These are phyloP conservation scores for Trichomonascaceae sp. DNA, from an alignment of 1,139 yeast species.

Conservation along the genomic window DNA sequence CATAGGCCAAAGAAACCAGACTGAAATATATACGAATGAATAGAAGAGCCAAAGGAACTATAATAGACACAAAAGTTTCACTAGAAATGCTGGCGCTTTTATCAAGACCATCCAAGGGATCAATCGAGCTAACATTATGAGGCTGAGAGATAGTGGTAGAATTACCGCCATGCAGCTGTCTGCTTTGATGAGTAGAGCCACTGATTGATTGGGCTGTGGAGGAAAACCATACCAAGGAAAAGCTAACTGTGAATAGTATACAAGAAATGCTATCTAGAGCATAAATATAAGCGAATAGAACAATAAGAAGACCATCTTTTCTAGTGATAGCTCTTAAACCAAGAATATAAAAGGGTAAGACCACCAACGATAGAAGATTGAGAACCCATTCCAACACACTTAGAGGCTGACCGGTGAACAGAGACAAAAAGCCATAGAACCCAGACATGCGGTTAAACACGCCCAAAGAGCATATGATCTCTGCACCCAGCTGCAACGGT, in stretches of 20 bases:
- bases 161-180: neutral
- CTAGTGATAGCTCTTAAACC: slow-evolving; percentile 49
- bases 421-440: slow-evolving; percentile 74
- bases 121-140: slow-evolving; percentile 9
- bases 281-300: slow-evolving; percentile 60
- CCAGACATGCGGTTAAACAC: slow-evolving; percentile 88
- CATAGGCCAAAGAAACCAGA: slow-evolving; percentile 56
- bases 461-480: slow-evolving; percentile 69
- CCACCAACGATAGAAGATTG: slow-evolving; percentile 57
- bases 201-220: neutral
- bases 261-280: slow-evolving; percentile 62
- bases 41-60: slow-evolving; percentile 50
- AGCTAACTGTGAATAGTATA: slow-evolving; percentile 63
- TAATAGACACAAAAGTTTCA: slow-evolving; percentile 63
- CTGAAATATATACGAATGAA: slow-evolving; percentile 59
- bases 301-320: slow-evolving; percentile 46
- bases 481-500: slow-evolving; percentile 86
- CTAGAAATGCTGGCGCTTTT: slow-evolving; percentile 66
- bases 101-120: slow-evolving; percentile 13
- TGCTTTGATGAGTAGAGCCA: neutral
- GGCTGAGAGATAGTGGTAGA: slow-evolving; percentile 11
- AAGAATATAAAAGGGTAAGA: slow-evolving; percentile 60
- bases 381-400: slow-evolving; percentile 79
- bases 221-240: slow-evolving; percentile 69
- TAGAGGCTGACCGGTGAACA: slow-evolving; percentile 82